Conservation (phyloP, 331 rosid species). For the Pyracantha coccinea region DNA sequence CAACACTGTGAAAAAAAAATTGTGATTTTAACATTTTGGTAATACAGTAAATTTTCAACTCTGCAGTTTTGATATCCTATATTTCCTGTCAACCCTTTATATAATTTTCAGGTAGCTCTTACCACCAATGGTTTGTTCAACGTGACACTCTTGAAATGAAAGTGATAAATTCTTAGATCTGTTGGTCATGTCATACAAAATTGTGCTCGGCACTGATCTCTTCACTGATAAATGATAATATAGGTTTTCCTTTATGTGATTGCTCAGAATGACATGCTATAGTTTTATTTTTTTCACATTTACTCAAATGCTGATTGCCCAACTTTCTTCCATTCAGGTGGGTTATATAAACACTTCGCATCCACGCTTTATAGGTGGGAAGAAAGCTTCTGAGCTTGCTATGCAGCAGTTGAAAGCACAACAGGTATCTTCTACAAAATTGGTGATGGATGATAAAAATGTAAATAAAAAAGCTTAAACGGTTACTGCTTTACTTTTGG, state of each 20-base stretch:
- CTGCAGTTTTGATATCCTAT: background rate
- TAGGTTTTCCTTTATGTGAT: background rate
- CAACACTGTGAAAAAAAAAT: background rate
- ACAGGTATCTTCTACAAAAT: conserved; percentile 16
- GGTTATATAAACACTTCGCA: conserved; percentile 39
- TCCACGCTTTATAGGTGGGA: conserved; percentile 41
- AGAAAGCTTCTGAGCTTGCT: conserved; percentile 38
- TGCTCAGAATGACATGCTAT: background rate
- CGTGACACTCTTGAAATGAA: background rate
- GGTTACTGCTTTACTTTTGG: background rate
- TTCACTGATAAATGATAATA: background rate
- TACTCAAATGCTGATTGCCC: conserved; percentile 7
- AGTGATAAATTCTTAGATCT: background rate
- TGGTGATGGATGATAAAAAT: background rate
- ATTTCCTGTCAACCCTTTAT: background rate
- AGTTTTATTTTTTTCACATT: background rate
- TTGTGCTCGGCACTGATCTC: background rate
- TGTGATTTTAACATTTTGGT: background rate
- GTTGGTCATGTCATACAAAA: background rate
- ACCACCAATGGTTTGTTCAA: background rate
- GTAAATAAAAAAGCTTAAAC: background rate
- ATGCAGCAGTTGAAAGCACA: conserved; percentile 22
- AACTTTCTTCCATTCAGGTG: conserved; percentile 22
- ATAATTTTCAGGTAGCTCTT: background rate
- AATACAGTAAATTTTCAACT: background rate